A percentile compares a stretch with the other conserved stretches of the same genome.
phyloP scores from a whole-genome alignment of 768 basidiomycete genomes.

The Trichaptum fuscoviolaceum region DNA sequence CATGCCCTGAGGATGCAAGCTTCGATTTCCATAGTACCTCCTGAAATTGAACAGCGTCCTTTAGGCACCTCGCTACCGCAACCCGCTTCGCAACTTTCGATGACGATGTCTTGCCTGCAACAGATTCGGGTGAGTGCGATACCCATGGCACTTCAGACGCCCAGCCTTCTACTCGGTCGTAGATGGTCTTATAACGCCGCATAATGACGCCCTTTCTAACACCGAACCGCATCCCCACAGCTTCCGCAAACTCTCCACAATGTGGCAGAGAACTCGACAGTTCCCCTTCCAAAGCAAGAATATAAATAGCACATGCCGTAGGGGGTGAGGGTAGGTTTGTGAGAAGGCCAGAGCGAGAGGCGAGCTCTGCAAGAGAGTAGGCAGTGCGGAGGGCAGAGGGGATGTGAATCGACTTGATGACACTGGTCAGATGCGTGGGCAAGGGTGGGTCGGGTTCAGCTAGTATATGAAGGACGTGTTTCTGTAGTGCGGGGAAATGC shows the following conservation, averaged over 20 bases:
- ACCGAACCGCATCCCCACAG: conserved; percentile 47
- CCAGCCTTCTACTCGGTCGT: conserved; percentile 55
- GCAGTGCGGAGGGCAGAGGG: conserved; percentile 38
- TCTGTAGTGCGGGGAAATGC: conserved; percentile 52
- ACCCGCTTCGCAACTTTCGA: conserved; percentile 48
- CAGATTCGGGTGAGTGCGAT: conserved; percentile 36
- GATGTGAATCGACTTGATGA: conserved; percentile 27
- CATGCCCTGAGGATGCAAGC: conserved; percentile 12
- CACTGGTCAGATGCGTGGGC: conserved; percentile 17
- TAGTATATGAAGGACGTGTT: conserved; percentile 34
- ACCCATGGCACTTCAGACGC: conserved; percentile 72
- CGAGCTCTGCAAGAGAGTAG: conserved; percentile 37
- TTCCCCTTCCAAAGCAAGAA: conserved; percentile 70
- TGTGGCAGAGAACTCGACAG: conserved; percentile 45
- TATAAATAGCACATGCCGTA: conserved; percentile 63
- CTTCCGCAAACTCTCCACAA: conserved; percentile 51
- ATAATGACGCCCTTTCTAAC: conserved; percentile 52
- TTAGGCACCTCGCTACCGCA: conserved; percentile 58
- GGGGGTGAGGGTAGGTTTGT: conserved; percentile 36
- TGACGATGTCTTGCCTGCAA: conserved; percentile 25
- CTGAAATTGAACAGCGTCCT: conserved; percentile 66
- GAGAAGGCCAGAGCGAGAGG: conserved; percentile 33
- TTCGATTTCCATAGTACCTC: conserved; percentile 52
- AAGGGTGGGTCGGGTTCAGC: conserved; percentile 8
- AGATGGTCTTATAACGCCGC: conserved; percentile 62